Evolutionary conservation across 805 yeast species (phyloP).

Genomic region (Saitoella complicata): DNA sequence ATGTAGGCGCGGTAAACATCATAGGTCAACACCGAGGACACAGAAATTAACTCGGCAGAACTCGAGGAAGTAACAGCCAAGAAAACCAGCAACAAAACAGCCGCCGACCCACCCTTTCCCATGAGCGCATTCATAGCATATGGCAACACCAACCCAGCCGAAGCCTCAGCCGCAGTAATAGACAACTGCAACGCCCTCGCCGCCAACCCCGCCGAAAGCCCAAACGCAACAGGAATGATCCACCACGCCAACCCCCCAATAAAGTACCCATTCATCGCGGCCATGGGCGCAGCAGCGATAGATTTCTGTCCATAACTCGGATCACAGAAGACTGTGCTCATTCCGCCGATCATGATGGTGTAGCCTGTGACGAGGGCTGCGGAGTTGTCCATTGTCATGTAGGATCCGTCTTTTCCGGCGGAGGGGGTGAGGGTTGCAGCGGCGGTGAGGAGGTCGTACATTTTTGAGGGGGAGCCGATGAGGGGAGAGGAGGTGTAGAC

Average conservation of each 20-base stretch:
- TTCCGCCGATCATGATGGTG: constrained; percentile 41
- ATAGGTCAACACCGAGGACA: constrained; percentile 69
- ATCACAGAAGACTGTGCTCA: constrained; percentile 41
- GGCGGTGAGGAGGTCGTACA: constrained; percentile 28
- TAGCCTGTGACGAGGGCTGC: constrained; percentile 22
- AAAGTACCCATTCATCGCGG: constrained; percentile 76
- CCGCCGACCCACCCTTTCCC: constrained; percentile 82
- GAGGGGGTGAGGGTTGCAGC: constrained; percentile 21
- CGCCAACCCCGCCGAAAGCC: constrained; percentile 79
- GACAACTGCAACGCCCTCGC: constrained; percentile 55
- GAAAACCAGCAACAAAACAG: constrained; percentile 60
- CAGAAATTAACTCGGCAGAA: constrained; percentile 82
- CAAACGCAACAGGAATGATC: constrained; percentile 69
- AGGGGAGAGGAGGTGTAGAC: constrained; percentile 24
- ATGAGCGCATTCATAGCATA: constrained; percentile 68
- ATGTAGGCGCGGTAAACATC: constrained; percentile 72
- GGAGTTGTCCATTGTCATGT: constrained; percentile 21
- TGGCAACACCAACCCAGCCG: constrained; percentile 55
- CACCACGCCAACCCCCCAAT: constrained; percentile 85
- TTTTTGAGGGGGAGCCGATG: constrained; percentile 30
- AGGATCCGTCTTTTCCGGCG: constrained; percentile 21
- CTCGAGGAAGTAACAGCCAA: constrained; percentile 90
- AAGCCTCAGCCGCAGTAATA: constrained; percentile 50
- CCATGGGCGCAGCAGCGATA: constrained; percentile 66
- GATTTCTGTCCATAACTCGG: constrained; percentile 85